Evolutionary conservation across 1,284 basidiomycete genomes (phyloP), one percentile per base, ranked within the genome.

Genomic region (Wolfiporia cocos): DNA sequence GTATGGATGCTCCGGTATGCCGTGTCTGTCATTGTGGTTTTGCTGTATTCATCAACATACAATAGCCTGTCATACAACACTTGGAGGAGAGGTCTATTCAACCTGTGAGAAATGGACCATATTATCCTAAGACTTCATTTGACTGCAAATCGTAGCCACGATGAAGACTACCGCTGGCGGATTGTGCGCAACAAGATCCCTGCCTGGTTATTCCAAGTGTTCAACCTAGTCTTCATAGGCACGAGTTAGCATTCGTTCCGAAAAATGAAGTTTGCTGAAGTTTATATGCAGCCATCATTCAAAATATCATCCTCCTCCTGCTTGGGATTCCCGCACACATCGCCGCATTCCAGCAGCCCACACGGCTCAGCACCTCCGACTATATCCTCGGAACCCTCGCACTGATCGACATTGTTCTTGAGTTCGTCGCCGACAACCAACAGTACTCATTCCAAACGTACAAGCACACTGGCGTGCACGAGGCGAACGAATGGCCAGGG

Each of bases 161-260:
- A 91, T 26, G 91, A 93, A 61, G 94, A 97, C 63, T 97, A 98
- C 58, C 85, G 94, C 22, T 97, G 93, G 87, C 78, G 73, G 2
- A 65, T 91, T 37, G 70, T 96, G 10, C 79, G 91, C 29, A 62
- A 69, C 39, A 71, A 81, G 42, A 59, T 96, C 18, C 80, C 83
- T 2, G 50, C 68, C 2, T 78, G 74, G 69, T 58, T 86, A 14
- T 96, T 93, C 72, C 82, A 90, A 50, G 49, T 95, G 26, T 58
- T 85, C 42, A 93, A 94, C 63, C 60, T 97, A 24, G 71, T 75
- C 19, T 95, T 94, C 65, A 86, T 97, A 43, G 74, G 81, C 78
- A 52, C 23, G 67, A 52, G 5, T 11, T 4, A 18, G 12, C 17
- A 14, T 35, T 15, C n/a, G 12, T 26, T 21, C 14, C 10, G 33